phyloP scores from a whole-genome alignment of 2,329 filamentous ascomycete species.

The Fusarium equiseti region DNA sequence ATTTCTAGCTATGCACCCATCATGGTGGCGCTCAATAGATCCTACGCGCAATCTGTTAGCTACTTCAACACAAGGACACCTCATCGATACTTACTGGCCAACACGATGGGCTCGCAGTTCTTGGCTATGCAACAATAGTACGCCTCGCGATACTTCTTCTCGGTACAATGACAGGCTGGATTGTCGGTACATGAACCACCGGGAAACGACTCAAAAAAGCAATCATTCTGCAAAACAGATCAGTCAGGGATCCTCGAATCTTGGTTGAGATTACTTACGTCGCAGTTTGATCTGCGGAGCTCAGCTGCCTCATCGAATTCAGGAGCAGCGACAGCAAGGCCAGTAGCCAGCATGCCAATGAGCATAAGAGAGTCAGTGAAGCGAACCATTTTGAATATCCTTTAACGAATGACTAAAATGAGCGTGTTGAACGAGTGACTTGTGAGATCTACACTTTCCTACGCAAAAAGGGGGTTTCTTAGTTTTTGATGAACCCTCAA shows the following conservation, averaged over 20 bases:
- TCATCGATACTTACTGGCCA: background rate
- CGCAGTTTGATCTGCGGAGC: constrained; percentile 3
- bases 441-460: fast-evolving
- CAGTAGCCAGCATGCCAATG: background rate
- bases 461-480: background rate
- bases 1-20: constrained; percentile 1
- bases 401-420: fast-evolving
- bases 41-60: background rate
- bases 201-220: constrained; percentile 7
- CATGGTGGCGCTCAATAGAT: constrained; percentile 5
- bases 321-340: background rate
- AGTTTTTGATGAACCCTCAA: background rate
- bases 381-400: background rate
- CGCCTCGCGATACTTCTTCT: constrained; percentile 5
- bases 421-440: fast-evolving
- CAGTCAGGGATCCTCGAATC: fast-evolving
- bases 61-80: fast-evolving
- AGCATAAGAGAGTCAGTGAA: background rate
- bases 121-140: constrained; percentile 20
- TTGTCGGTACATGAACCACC: constrained; percentile 12
- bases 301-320: constrained; percentile 1
- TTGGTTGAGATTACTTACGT: background rate
- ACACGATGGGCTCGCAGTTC: background rate
- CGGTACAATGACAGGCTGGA: background rate
- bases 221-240: background rate